These are phyloP conservation scores for Podospora bellae-mahoneyi DNA, from an alignment of 495 filamentous ascomycete genomes.

Conservation along the genomic window DNA sequence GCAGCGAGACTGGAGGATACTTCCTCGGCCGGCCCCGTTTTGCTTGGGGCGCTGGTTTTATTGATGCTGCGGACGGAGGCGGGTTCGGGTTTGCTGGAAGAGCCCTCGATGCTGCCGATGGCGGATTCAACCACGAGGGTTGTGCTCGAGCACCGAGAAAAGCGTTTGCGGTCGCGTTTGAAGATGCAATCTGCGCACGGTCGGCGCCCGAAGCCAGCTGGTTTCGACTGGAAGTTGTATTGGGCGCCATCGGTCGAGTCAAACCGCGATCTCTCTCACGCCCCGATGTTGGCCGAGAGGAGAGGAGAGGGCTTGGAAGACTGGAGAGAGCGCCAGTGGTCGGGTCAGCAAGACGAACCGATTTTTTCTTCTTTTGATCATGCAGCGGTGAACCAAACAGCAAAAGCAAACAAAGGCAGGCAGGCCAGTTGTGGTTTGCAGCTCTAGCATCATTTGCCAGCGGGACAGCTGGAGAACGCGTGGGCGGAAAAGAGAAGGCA, in stretches of 20 bases:
- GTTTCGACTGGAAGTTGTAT: not conserved
- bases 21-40: constrained; percentile 2
- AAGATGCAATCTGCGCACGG: constrained; percentile 52
- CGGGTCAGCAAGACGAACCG: not conserved
- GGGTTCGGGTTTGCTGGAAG: too few relatives aligned
- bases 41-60: constrained; percentile 18
- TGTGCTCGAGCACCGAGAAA: constrained; percentile 60
- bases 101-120: not conserved
- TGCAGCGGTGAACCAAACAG: not conserved
- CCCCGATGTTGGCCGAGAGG: not conserved
- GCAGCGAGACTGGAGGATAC: not conserved
- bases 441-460: not conserved
- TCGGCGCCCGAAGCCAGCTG: not conserved
- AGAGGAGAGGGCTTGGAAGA: not conserved
- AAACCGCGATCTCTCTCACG: constrained; percentile 1
- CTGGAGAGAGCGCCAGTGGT: not conserved
- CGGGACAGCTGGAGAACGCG: not conserved
- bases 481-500: not conserved
- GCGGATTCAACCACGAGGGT: constrained; percentile 63
- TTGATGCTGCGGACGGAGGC: constrained; percentile 11
- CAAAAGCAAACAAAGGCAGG: not conserved
- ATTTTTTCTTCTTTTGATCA: not conserved
- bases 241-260: not conserved
- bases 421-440: not conserved
- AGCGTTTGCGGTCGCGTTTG: constrained; percentile 65